Evolutionary conservation across 495 filamentous ascomycete species (phyloP).

Genomic region (Letharia lupina): DNA sequence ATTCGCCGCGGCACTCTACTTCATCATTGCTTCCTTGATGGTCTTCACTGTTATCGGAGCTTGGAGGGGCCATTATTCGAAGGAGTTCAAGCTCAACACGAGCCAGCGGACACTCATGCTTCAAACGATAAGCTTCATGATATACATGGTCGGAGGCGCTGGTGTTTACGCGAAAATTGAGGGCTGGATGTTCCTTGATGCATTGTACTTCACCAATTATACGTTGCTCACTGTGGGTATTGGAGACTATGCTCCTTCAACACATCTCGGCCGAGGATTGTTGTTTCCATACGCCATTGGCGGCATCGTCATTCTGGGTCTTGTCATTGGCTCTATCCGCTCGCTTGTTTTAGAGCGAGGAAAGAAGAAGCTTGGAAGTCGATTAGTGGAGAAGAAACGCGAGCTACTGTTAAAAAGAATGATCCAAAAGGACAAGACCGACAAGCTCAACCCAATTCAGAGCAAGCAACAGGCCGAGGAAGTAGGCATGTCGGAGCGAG

Average conservation of each 20-base stretch:
- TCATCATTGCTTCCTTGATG: constrained; percentile 63
- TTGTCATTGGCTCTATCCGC: constrained; percentile 76
- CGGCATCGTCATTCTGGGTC: constrained; percentile 73
- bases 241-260: constrained; percentile 57
- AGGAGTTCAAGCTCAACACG: constrained; percentile 61
- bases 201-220: constrained; percentile 75
- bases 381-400: constrained; percentile 63
- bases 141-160: constrained; percentile 68
- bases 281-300: constrained; percentile 74
- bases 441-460: constrained; percentile 43
- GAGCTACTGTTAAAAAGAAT: constrained; percentile 46
- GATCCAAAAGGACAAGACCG: constrained; percentile 37
- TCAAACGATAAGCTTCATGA: constrained; percentile 70
- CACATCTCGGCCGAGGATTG: constrained; percentile 54
- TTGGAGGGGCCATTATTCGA: constrained; percentile 51
- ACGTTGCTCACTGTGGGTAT: constrained; percentile 82
- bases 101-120: constrained; percentile 80
- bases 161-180: constrained; percentile 64
- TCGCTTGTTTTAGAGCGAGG: constrained; percentile 72
- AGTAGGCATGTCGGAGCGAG: constrained; percentile 37
- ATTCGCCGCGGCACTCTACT: constrained; percentile 68
- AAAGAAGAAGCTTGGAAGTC: constrained; percentile 56
- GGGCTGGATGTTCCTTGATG: constrained; percentile 69
- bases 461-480: constrained; percentile 24
- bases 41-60: constrained; percentile 61